Conservation (phyloP, 2,329 filamentous ascomycete genomes). For the Pyrenophora graminea region DNA sequence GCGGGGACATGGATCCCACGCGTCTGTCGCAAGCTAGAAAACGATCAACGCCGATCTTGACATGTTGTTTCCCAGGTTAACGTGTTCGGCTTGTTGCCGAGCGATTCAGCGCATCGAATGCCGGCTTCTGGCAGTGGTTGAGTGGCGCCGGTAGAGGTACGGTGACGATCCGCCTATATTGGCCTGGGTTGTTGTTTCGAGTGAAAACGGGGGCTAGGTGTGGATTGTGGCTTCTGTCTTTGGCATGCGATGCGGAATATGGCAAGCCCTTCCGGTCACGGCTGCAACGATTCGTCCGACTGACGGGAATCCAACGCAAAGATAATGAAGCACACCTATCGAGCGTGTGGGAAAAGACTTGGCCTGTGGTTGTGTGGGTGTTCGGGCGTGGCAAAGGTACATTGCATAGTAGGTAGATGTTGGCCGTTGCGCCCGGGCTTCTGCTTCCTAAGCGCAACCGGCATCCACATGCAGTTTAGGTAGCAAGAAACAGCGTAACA, state of each 20-base stretch:
- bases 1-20: not conserved
- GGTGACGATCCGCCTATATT: constrained; percentile 1
- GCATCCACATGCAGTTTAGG: not conserved
- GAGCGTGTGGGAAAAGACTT: not conserved
- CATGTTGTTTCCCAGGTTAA: no score
- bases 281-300: constrained; percentile 4
- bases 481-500: no score
- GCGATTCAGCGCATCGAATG: not conserved
- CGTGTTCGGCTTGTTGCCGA: not conserved
- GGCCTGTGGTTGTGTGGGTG: not conserved
- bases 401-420: not conserved
- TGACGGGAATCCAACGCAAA: not conserved
- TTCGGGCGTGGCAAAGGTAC: not conserved
- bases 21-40: not conserved
- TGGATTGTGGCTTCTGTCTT: not conserved
- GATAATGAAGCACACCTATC: not conserved
- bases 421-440: not conserved
- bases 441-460: not conserved
- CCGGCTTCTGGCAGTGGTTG: not conserved
- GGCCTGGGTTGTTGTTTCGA: not conserved
- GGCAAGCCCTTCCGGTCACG: constrained; percentile 11
- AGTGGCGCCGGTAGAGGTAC: not conserved
- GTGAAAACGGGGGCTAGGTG: not conserved
- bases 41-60: not conserved
- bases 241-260: constrained; percentile 6